Conservation (phyloP, 2,329 filamentous ascomycete species). For the Lasiodiplodia theobromae region DNA sequence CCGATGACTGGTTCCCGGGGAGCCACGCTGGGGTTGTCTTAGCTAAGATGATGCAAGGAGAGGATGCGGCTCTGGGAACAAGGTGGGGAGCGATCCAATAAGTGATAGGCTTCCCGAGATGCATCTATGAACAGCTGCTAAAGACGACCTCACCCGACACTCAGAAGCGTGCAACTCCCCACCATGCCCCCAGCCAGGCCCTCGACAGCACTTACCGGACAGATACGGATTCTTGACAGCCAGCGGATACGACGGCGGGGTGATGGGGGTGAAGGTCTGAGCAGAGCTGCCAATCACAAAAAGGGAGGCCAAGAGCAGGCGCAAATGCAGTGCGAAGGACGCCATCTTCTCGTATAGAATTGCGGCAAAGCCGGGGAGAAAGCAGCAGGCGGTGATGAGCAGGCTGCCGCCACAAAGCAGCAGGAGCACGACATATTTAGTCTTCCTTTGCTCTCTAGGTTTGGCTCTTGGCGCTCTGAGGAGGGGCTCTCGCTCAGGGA, state of each 20-base stretch:
- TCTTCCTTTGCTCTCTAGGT: conserved; percentile 7
- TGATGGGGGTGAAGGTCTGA: conserved; percentile 36
- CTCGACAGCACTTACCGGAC: conserved; percentile 37
- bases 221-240: conserved; percentile 54
- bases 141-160: conserved; percentile 1
- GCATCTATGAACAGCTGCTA: conserved; percentile 24
- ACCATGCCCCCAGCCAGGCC: not conserved
- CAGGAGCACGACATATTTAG: conserved; percentile 30
- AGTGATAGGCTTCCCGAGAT: conserved; percentile 15
- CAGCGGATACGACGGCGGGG: conserved; percentile 53
- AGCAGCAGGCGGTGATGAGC: conserved; percentile 25
- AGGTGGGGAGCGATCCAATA: conserved; percentile 24
- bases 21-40: conserved; percentile 46
- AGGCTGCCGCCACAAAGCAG: conserved; percentile 21
- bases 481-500: conserved; percentile 26
- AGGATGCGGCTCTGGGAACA: conserved; percentile 22
- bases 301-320: conserved; percentile 18
- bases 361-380: conserved; percentile 12
- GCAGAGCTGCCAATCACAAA: conserved; percentile 21
- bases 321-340: conserved; percentile 9
- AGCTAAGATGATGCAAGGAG: conserved; percentile 26
- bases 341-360: conserved; percentile 28
- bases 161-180: not conserved
- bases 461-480: conserved; percentile 18
- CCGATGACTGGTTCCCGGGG: conserved; percentile 47